These are phyloP conservation scores for Cyclostephanos tholiformis DNA, from an alignment of 108 stramenopile genomes.

Conservation along the genomic window DNA sequence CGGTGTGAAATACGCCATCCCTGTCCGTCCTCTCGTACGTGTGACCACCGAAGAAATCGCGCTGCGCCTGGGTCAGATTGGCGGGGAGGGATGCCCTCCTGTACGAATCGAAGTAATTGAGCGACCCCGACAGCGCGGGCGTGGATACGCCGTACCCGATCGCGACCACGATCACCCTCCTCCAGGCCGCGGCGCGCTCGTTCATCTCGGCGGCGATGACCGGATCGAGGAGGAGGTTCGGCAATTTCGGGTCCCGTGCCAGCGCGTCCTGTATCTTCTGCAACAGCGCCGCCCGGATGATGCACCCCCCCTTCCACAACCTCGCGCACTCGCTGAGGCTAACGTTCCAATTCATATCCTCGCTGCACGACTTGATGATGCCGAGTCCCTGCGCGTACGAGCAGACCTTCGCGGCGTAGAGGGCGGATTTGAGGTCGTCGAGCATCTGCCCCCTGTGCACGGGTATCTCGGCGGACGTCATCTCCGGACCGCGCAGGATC, in stretches of 20 bases:
- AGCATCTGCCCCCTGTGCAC: constrained; percentile 91
- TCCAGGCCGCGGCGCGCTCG: constrained; percentile 85
- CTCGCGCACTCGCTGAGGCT: constrained; percentile 92
- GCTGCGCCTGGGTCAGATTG: constrained; percentile 96
- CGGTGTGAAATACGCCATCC: constrained; percentile 89
- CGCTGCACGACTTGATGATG: constrained; percentile 89
- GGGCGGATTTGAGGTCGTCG: constrained; percentile 88
- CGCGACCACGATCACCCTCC: constrained; percentile 91
- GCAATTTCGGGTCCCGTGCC: constrained; percentile 61
- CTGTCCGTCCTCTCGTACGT: constrained; percentile 91
- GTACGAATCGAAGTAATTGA: constrained; percentile 96
- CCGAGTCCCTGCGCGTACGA: constrained; percentile 97
- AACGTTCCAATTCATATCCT: constrained; percentile 89
- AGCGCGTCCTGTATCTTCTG: constrained; percentile 94
- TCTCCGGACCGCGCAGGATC: constrained; percentile 84
- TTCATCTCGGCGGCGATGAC: constrained; percentile 87
- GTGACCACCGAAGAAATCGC: constrained; percentile 99
- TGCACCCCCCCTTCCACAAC: constrained; percentile 99
- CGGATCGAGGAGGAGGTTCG: constrained; percentile 94
- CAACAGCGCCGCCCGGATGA: constrained; percentile 94
- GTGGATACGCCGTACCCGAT: constrained; percentile 89
- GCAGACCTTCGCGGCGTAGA: constrained; percentile 96
- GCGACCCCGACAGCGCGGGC: constrained; percentile 88
- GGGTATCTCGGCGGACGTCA: constrained; percentile 63
- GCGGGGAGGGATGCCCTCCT: constrained; percentile 89